A percentile compares a stretch with the other conserved stretches of the same genome.
These are phyloP conservation scores for Adansonia rubrostipa DNA, from an alignment of 441 rosid genomes.

Conservation along the genomic window DNA sequence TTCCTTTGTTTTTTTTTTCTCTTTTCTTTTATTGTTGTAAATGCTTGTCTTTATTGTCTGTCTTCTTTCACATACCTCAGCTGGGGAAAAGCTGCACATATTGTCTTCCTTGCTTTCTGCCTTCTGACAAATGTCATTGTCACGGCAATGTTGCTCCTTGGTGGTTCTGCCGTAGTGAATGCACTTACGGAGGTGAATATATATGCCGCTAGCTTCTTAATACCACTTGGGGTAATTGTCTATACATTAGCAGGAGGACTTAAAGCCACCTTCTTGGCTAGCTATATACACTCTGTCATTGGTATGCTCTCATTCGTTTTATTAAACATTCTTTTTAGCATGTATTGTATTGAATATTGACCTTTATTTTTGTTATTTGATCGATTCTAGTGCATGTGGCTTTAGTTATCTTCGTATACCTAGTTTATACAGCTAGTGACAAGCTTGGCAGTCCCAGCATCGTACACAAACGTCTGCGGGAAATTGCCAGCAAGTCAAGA, in stretches of 20 bases:
- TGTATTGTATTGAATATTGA: background rate
- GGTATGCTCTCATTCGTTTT: constrained; percentile 44
- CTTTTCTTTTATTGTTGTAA: too few relatives aligned
- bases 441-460: constrained; percentile 84
- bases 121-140: constrained; percentile 76
- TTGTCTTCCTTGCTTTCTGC: constrained; percentile 84
- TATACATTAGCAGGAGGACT: constrained; percentile 94
- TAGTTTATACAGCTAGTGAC: constrained; percentile 82
- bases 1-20: background rate
- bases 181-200: constrained; percentile 90
- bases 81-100: constrained; percentile 90
- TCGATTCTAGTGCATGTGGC: constrained; percentile 66
- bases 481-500: constrained; percentile 71
- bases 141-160: constrained; percentile 89
- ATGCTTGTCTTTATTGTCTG: background rate
- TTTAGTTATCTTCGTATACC: constrained; percentile 78
- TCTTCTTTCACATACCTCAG: constrained; percentile 40
- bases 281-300: constrained; percentile 87
- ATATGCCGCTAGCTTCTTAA: constrained; percentile 87
- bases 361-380: background rate
- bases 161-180: constrained; percentile 96
- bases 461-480: constrained; percentile 54
- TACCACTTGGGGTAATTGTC: constrained; percentile 87
- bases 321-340: background rate
- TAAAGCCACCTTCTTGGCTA: constrained; percentile 92